phyloP scores from a whole-genome alignment of 352 stramenopile genomes.

The Globisporangium recalcitrans region DNA sequence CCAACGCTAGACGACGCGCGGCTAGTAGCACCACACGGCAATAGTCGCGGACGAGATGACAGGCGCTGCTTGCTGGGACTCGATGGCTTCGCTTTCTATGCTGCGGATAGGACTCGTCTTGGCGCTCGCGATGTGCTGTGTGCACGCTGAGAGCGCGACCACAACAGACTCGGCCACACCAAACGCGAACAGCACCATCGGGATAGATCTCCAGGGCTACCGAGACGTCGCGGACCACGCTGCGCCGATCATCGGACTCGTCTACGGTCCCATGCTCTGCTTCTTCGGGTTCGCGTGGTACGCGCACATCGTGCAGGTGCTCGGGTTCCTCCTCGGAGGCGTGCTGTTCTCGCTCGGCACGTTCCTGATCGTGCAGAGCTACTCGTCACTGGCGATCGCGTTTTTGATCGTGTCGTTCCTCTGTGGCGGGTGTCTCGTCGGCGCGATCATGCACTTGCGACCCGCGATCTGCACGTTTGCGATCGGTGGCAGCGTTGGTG shows the following conservation, averaged over 20 bases:
- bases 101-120: not conserved
- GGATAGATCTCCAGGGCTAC: slow-evolving; percentile 6
- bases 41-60: not conserved
- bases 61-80: not conserved
- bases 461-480: slow-evolving; percentile 8
- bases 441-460: slow-evolving; percentile 14
- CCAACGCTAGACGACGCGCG: not conserved
- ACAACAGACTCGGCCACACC: not conserved
- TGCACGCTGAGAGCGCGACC: not conserved
- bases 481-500: slow-evolving; percentile 19
- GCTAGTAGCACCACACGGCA: not conserved
- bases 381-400: slow-evolving; percentile 11
- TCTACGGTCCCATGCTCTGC: slow-evolving; percentile 22
- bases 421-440: slow-evolving; percentile 17
- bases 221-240: slow-evolving; percentile 1
- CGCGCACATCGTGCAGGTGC: slow-evolving; percentile 14
- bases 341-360: slow-evolving; percentile 14
- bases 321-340: slow-evolving; percentile 17
- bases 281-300: slow-evolving; percentile 26
- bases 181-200: not conserved
- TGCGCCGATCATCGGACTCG: slow-evolving; percentile 16
- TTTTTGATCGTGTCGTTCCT: slow-evolving; percentile 22
- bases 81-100: not conserved
- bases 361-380: slow-evolving; percentile 5
- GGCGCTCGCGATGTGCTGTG: not conserved